Evolutionary conservation across 2,329 filamentous ascomycete genomes (phyloP).

Genomic region (Sarocladium kiliense): DNA sequence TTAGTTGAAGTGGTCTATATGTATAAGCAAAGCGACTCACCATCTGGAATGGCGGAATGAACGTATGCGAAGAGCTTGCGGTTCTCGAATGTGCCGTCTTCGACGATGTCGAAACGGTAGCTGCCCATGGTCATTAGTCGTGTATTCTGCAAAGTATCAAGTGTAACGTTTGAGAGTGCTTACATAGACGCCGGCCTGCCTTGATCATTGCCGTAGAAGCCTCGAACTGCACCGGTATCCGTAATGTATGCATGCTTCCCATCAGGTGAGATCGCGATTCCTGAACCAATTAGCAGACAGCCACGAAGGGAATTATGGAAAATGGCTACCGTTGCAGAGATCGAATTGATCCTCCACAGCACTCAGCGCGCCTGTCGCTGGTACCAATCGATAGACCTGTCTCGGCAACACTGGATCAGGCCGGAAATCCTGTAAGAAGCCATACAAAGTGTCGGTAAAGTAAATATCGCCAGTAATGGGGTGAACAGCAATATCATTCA

Average conservation of each 20-base stretch:
- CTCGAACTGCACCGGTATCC: slow-evolving; percentile 48
- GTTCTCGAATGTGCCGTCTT: slow-evolving; percentile 42
- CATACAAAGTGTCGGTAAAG: slow-evolving; percentile 60
- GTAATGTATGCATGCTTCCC: slow-evolving; percentile 48
- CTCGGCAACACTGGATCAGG: slow-evolving; percentile 46
- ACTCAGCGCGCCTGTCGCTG: slow-evolving; percentile 42
- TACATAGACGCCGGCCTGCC: slow-evolving; percentile 42
- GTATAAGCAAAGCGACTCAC: too few relatives aligned
- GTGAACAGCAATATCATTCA: slow-evolving; percentile 53
- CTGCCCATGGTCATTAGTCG: slow-evolving; percentile 21
- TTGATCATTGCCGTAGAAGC: slow-evolving; percentile 35
- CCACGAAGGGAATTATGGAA: background rate
- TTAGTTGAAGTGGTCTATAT: too few relatives aligned
- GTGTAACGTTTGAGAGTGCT: slow-evolving; percentile 20
- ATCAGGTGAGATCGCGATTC: slow-evolving; percentile 51
- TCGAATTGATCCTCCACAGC: slow-evolving; percentile 54
- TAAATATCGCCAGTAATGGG: slow-evolving; percentile 53
- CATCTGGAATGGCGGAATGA: slow-evolving; percentile 52
- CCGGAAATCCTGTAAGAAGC: slow-evolving; percentile 53
- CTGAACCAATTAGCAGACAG: slow-evolving; percentile 21
- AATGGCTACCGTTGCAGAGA: slow-evolving; percentile 50
- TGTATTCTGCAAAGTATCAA: background rate
- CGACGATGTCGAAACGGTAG: slow-evolving; percentile 39
- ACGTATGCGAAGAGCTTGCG: slow-evolving; percentile 52
- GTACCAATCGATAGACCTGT: slow-evolving; percentile 55